Conservation (phyloP, 805 yeast genomes). For the Yamadazyma tumulicola region DNA sequence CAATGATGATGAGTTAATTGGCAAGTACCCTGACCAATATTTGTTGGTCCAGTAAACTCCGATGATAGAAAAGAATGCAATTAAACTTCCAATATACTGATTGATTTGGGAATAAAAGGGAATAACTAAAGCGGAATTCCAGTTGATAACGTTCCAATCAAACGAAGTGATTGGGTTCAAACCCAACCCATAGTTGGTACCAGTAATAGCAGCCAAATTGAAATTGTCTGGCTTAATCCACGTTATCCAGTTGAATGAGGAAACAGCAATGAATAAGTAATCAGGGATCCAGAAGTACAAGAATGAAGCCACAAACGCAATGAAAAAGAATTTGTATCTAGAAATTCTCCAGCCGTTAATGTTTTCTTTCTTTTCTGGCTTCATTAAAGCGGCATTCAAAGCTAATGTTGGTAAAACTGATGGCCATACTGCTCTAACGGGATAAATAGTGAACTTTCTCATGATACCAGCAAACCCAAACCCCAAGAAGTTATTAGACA, state of each 20-base stretch:
- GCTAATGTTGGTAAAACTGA: conserved; percentile 27
- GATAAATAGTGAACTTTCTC: conserved; percentile 27
- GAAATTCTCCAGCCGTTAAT: conserved; percentile 31
- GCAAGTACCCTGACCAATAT: conserved; percentile 23
- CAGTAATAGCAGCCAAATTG: conserved; percentile 49
- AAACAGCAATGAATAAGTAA: conserved; percentile 39
- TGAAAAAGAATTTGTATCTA: conserved; percentile 22
- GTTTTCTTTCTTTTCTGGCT: conserved; percentile 22
- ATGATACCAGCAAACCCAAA: conserved; percentile 30
- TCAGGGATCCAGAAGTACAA: conserved; percentile 46
- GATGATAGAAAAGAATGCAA: conserved; percentile 17
- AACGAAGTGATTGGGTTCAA: conserved; percentile 52
- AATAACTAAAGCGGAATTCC: conserved; percentile 29
- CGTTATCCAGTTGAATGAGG: conserved; percentile 52
- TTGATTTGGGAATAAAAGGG: conserved; percentile 38
- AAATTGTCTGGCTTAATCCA: conserved; percentile 55
- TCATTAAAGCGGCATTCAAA: conserved; percentile 27
- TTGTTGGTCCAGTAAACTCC: conserved; percentile 23
- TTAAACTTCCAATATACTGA: conserved; percentile 17
- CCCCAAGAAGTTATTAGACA: conserved; percentile 25
- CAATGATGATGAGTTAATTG: conserved; percentile 42
- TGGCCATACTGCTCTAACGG: conserved; percentile 27
- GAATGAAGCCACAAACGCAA: conserved; percentile 27
- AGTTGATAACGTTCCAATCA: conserved; percentile 48
- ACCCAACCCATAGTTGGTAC: conserved; percentile 47